These are phyloP conservation scores for Aureobasidium namibiae DNA, from an alignment of 2,329 filamentous ascomycete species.

Conservation along the genomic window DNA sequence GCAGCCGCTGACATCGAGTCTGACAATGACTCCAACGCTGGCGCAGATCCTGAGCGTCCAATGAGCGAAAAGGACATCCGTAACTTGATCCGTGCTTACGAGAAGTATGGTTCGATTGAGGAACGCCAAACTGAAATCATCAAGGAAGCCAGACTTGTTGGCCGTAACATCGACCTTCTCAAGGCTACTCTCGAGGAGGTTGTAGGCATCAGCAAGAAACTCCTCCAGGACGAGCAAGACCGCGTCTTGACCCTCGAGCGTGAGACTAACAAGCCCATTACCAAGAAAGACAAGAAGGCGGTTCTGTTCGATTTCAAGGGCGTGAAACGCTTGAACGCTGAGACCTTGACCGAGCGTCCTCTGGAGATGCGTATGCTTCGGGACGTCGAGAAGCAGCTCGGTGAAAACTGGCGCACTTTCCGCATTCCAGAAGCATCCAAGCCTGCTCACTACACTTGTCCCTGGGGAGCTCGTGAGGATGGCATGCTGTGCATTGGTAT, in stretches of 20 bases:
- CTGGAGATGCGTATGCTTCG: conserved; percentile 79
- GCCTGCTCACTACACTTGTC: conserved; percentile 78
- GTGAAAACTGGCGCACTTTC: conserved; percentile 66
- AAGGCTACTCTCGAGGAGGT: conserved; percentile 69
- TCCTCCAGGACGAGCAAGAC: conserved; percentile 66
- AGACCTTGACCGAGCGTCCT: conserved; percentile 87
- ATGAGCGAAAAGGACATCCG: conserved; percentile 88
- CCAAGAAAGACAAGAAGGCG: conserved; percentile 96
- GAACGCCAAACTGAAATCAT: conserved; percentile 83
- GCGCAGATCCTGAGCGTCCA: conserved; percentile 75
- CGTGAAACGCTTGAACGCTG: conserved; percentile 90
- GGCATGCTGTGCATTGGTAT: conserved; percentile 96
- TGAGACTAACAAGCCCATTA: conserved; percentile 67
- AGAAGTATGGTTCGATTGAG: conserved; percentile 83
- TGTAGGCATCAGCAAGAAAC: conserved; percentile 58
- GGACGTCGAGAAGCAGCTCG: conserved; percentile 54
- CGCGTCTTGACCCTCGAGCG: conserved; percentile 57
- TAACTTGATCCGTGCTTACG: conserved; percentile 81
- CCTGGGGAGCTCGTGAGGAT: conserved; percentile 89
- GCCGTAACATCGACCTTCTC: conserved; percentile 74
- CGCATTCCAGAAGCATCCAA: conserved; percentile 88
- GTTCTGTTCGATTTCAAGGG: conserved; percentile 91
- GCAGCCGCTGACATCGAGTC: conserved; percentile 52
- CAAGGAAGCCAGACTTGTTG: conserved; percentile 73
- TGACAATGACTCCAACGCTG: conserved; percentile 40